phyloP scores from a whole-genome alignment of 176 grass and related monocot species.

The Eremochloa ophiuroides region DNA sequence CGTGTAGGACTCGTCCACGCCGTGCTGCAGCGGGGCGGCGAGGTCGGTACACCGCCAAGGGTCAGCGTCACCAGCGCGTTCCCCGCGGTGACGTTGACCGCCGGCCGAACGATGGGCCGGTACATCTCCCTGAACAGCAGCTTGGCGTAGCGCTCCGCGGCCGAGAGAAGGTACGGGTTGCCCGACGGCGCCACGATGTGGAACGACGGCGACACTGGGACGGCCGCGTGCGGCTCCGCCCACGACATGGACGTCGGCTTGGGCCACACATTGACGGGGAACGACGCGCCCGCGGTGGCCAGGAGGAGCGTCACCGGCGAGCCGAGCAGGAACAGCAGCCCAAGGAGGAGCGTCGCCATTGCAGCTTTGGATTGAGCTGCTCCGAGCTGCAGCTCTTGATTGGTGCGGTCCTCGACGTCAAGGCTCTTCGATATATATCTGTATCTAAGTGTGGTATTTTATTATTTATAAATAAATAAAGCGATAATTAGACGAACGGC shows the following conservation, averaged over 20 bases:
- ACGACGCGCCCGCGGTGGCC: neutral
- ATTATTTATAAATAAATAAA: neutral
- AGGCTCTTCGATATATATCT: neutral
- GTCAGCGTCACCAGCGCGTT: slow-evolving; percentile 20
- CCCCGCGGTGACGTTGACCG: slow-evolving; percentile 31
- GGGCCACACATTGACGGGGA: slow-evolving; percentile 84
- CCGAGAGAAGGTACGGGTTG: slow-evolving; percentile 44
- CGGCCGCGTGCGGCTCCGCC: slow-evolving; percentile 35
- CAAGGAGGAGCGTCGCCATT: slow-evolving; percentile 15
- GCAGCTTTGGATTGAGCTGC: neutral
- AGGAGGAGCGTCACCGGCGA: neutral
- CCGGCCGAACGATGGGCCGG: slow-evolving; percentile 48
- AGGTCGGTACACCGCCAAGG: slow-evolving; percentile 54
- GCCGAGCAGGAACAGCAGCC: slow-evolving; percentile 17
- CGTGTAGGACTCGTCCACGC: slow-evolving; percentile 71
- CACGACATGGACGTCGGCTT: slow-evolving; percentile 78
- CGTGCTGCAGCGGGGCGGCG: slow-evolving; percentile 52
- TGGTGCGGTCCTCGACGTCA: neutral
- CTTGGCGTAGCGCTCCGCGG: slow-evolving; percentile 62
- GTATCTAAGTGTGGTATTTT: neutral
- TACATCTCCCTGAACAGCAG: slow-evolving; percentile 58
- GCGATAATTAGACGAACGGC: neutral
- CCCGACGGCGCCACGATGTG: slow-evolving; percentile 33
- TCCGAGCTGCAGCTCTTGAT: neutral
- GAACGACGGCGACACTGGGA: slow-evolving; percentile 67